Evolutionary conservation across 140 eudicot genomes (phyloP).

Genomic region (Flaveria floridana): DNA sequence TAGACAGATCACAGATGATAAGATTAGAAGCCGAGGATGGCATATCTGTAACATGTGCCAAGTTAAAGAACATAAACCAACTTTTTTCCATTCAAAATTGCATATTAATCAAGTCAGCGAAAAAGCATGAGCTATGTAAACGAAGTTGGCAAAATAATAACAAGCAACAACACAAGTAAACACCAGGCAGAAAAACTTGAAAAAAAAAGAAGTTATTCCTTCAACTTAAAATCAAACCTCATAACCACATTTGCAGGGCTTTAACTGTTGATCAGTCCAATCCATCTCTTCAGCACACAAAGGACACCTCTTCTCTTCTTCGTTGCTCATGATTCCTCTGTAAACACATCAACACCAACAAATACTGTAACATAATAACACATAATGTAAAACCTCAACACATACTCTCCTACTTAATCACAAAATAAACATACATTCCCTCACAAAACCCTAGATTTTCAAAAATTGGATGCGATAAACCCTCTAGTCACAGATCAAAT

Average conservation of each 20-base stretch:
- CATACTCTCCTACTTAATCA: slow-evolving; percentile 22
- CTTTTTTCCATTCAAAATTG: neutral
- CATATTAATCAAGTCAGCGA: neutral
- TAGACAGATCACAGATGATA: neutral
- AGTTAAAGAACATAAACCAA: neutral
- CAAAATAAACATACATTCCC: slow-evolving; percentile 23
- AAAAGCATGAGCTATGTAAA: neutral
- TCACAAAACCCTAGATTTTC: slow-evolving; percentile 43
- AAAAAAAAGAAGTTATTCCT: too few species aligned
- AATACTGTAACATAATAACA: neutral
- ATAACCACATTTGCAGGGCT: slow-evolving; percentile 90
- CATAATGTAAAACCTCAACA: neutral
- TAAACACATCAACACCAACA: slow-evolving; percentile 22
- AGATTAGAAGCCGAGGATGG: neutral
- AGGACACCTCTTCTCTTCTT: slow-evolving; percentile 88
- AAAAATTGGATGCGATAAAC: slow-evolving; percentile 23
- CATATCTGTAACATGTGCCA: neutral
- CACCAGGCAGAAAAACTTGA: neutral
- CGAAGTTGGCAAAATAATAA: neutral
- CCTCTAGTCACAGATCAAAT: slow-evolving; percentile 24
- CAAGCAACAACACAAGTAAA: neutral
- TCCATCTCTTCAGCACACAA: slow-evolving; percentile 95
- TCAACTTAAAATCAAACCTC: slow-evolving; percentile 43
- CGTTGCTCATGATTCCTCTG: slow-evolving; percentile 61
- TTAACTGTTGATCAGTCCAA: slow-evolving; percentile 93